A percentile compares a stretch with the other conserved stretches of the same genome.
phyloP scores from a whole-genome alignment of 352 stramenopile species.

The Blastocystis sp. region DNA sequence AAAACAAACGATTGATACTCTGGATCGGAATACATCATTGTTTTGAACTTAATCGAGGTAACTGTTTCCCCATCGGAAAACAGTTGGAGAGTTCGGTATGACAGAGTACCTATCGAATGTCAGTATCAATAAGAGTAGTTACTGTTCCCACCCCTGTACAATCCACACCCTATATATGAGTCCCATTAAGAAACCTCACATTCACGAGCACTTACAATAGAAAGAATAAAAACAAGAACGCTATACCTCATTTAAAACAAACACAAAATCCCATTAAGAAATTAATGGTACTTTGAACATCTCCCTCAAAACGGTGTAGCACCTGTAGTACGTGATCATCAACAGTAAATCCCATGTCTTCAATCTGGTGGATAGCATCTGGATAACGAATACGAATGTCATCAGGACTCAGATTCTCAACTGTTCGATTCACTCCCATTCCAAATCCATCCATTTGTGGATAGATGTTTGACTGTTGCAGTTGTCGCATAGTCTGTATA shows the following conservation, averaged over 20 bases:
- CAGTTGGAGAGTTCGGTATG: not conserved
- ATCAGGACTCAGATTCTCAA: not conserved
- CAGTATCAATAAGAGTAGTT: not conserved
- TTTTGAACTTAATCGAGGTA: not conserved
- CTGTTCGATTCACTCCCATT: not conserved
- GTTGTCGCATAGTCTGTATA: not conserved
- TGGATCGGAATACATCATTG: not conserved
- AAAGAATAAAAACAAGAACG: not conserved
- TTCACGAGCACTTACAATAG: not conserved
- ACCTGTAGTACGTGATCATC: slow-evolving; percentile 37
- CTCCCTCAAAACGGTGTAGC: slow-evolving; percentile 29
- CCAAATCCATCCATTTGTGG: not conserved
- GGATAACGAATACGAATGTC: slow-evolving; percentile 31
- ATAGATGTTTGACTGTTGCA: not conserved
- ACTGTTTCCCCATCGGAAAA: not conserved
- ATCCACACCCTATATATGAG: not conserved
- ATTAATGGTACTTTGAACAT: slow-evolving; percentile 52
- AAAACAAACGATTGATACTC: not conserved
- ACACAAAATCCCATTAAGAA: slow-evolving; percentile 3
- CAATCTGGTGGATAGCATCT: slow-evolving; percentile 12
- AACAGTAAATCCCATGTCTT: slow-evolving; percentile 51
- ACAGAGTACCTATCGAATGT: not conserved
- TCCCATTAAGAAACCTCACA: not conserved
- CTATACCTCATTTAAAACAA: not conserved
- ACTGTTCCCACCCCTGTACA: not conserved